These are phyloP conservation scores for Linnemannia hyalina DNA, from an alignment of 192 early-diverging fungal species.

Conservation along the genomic window DNA sequence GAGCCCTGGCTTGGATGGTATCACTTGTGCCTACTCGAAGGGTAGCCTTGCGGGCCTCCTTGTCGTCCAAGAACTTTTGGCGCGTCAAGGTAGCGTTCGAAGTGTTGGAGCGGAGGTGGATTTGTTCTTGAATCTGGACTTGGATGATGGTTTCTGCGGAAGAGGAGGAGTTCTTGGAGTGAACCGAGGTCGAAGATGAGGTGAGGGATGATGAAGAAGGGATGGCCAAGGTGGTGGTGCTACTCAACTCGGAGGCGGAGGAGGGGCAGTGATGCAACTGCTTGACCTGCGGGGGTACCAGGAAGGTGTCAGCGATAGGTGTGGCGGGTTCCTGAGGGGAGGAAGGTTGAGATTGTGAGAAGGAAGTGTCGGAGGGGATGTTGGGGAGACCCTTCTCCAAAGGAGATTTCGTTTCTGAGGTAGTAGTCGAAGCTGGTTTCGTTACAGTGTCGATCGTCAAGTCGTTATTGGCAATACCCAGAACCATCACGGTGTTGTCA, in stretches of 20 bases:
- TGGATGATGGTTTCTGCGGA: conserved; percentile 6
- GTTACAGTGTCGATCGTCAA: conserved; percentile 10
- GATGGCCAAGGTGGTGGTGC: conserved; percentile 12
- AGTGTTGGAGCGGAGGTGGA: background rate
- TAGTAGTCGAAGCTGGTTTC: conserved; percentile 7
- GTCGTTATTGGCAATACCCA: conserved; percentile 25
- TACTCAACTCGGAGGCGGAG: conserved; percentile 29
- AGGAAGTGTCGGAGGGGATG: background rate
- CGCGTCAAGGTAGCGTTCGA: conserved; percentile 12
- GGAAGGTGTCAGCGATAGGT: conserved; percentile 27
- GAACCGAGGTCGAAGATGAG: conserved; percentile 19
- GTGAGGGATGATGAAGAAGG: background rate
- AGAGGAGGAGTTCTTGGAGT: conserved; percentile 19
- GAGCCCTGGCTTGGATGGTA: conserved; percentile 27
- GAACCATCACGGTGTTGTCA: background rate
- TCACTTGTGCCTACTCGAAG: conserved; percentile 24
- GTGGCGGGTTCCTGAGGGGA: conserved; percentile 9
- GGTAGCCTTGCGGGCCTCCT: conserved; percentile 37
- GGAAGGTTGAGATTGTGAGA: background rate
- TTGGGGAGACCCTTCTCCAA: background rate
- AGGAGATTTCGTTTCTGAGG: background rate
- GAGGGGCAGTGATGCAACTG: conserved; percentile 13
- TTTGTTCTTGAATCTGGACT: background rate
- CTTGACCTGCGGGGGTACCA: background rate
- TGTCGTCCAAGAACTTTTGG: conserved; percentile 32